Evolutionary conservation across 139 green algal species (phyloP).

Genomic region (Micractinium sp.): DNA sequence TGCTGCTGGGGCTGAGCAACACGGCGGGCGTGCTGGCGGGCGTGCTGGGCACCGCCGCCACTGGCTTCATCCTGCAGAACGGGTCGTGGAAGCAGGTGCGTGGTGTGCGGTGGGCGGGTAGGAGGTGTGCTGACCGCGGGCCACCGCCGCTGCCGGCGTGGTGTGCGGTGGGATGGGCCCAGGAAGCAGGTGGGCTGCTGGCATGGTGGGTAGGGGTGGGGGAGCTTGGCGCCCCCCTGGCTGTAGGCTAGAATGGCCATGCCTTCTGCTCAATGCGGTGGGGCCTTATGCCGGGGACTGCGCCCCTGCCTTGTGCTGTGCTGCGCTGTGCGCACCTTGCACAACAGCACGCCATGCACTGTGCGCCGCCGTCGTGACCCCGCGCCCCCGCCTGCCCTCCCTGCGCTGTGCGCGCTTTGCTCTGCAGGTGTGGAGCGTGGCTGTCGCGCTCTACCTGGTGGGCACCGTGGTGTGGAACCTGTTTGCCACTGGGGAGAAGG

Average conservation of each 20-base stretch:
- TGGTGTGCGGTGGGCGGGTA: no score
- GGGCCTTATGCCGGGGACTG: no score
- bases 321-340: no score
- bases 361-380: background rate
- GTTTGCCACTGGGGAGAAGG: conserved; percentile 70
- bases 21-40: conserved; percentile 96
- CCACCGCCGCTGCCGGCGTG: no score
- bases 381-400: background rate
- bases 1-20: conserved; percentile 96
- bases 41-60: conserved; percentile 91
- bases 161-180: no score
- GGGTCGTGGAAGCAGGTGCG: conserved; percentile 63
- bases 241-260: no score
- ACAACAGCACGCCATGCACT: background rate
- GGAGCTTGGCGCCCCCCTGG: no score
- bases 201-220: no score
- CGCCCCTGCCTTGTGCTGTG: background rate
- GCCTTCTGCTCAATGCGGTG: no score
- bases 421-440: conserved; percentile 84
- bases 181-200: no score
- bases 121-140: no score
- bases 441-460: conserved; percentile 92
- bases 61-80: conserved; percentile 88
- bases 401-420: background rate
- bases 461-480: conserved; percentile 94